Base-by-base conservation (phyloP, 202 grass and related monocot genomes). In the Cymbopogon flexuosus region DNA sequence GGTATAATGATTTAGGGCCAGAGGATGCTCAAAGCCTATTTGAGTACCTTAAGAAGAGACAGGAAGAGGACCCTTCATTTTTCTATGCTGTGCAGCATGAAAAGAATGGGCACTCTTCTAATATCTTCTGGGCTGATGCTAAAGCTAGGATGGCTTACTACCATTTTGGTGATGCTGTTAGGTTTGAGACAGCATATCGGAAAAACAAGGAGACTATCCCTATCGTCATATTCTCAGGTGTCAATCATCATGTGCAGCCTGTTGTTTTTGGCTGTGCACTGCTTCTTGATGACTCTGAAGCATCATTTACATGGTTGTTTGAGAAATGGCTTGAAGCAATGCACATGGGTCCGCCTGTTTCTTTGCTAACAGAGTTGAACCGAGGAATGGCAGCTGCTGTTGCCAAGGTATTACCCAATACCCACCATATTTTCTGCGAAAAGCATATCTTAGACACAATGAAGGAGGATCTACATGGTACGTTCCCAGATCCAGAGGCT, bases 81-180 rank as follows among this genome's bases (percentile, higher is more conserved):
- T 98, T 84, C 77, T 98, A 95, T 75, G 79, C 88, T 1, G 84
- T 93, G 37, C 96, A 95, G 75, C 37, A 84, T 29, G 83, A 93
- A 40, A 93, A 88, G 72, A 89, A 85, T 75, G 89, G 79, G 43
- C 70, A 82, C 34, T 68, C 40, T 23, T 75, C 72, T 47, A 95
- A 95, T 86, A 81, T 98, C 52, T 95, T 98, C 76, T 98, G 96
- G 96, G 92, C 90, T 78, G 92, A 98, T 27, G 88, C 86, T 61
- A 87, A 89, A 60, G 80, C 90, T 76, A 89, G 96, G 65, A 93
- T 95, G 90, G 88, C 92, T 54, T 98, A 89, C 75, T 85, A 88
- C 82, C 81, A 98, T 85, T 98, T 98, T 59, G 96, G 96, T 59
- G 96, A 98, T 46, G 84, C 87, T 72, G 92, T 98, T 73, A 79